Evolutionary conservation across 176 grass and related monocot genomes (phyloP), one percentile per base, ranked within the genome.

Genomic region (Tillandsia fasciculata): DNA sequence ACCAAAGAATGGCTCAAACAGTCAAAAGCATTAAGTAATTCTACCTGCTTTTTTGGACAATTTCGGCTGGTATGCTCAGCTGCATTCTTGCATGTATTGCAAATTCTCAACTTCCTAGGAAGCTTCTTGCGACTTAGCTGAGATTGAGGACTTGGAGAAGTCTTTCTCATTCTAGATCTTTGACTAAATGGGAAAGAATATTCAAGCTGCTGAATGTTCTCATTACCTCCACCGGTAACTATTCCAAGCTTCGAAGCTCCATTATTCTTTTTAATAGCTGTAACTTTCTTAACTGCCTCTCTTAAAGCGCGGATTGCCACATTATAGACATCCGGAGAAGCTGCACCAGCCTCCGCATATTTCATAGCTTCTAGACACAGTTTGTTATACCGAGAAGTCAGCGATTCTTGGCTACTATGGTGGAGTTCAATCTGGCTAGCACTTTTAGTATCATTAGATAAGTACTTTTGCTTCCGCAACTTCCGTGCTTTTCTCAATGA

Each of bases 341-440:
- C 73, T 54, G 63, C 64, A 47, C 73, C 73, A 54, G 51, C 73
- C 51, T 76, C 63, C 20, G 73, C 73, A 76, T 76, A 76, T 66
- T 76, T 76, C 73, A 76, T 66, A 50, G 73, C 73, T 66, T 76
- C 73, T 47, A 50, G 50, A 54, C 73, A 67, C 8, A 66, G 51
- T 24, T 66, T 76, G 73, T 76, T 76, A 49, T 66, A 76, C 15
- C 73, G 49, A 2, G 51, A 20, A 12, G 63, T 67, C 47, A 50
- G 64, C 13, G 73, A 76, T 56, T 67, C 63, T 26, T 3, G 15
- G 53, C 27, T 51, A 47, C 13, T 66, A 76, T 76, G 24, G 13
- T 76, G 26, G 15, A 67, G 13, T 53, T 67, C 63, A 48, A 50
- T 29, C 24, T 76, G 73, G 15, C 23, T 76, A 20, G 56, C 10